Evolutionary conservation across 495 filamentous ascomycete genomes (phyloP).

Genomic region (Friedmanniomyces simplex): DNA sequence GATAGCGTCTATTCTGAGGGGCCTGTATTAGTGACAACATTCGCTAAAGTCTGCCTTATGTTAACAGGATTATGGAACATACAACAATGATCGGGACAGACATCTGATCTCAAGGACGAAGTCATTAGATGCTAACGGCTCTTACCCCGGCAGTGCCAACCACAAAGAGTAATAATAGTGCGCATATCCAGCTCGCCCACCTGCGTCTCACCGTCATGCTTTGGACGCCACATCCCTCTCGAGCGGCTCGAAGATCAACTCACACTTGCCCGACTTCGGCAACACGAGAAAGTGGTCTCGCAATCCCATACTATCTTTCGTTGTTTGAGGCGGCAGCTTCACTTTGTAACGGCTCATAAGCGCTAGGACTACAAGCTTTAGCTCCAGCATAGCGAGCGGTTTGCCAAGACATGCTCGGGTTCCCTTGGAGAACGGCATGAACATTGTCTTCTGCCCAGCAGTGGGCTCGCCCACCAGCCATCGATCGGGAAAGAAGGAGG

Average conservation of each 20-base stretch:
- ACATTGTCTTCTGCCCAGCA: conserved; percentile 2
- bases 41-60: too few species aligned
- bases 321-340: neutral
- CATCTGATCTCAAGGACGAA: too few species aligned
- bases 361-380: neutral
- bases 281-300: neutral
- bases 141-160: too few species aligned
- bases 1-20: too few species aligned
- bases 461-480: conserved; percentile 6
- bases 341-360: neutral
- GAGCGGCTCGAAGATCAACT: neutral
- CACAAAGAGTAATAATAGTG: too few species aligned
- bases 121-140: too few species aligned
- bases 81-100: too few species aligned
- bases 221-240: too few species aligned
- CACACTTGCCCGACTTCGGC: neutral
- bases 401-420: conserved; percentile 9
- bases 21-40: too few species aligned
- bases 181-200: too few species aligned
- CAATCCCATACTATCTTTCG: neutral
- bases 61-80: too few species aligned
- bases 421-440: conserved; percentile 8
- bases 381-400: conserved; percentile 7
- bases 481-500: conserved; percentile 7
- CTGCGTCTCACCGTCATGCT: too few species aligned